Conservation (phyloP, 2,329 filamentous ascomycete species). For the Parascedosporium putredinis region DNA sequence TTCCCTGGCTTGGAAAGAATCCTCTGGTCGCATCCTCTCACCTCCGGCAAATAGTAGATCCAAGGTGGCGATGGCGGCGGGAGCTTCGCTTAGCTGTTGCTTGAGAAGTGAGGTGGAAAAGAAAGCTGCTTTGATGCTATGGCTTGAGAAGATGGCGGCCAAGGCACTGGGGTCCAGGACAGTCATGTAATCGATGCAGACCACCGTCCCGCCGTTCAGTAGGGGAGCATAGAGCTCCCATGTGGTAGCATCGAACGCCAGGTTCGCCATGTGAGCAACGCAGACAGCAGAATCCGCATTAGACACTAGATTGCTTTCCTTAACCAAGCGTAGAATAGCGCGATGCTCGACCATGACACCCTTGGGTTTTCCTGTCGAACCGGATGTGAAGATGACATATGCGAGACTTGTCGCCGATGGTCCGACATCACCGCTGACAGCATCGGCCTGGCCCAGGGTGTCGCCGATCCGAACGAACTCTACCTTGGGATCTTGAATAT, state of each 20-base stretch:
- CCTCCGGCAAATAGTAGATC: background rate
- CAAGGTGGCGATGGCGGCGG: background rate
- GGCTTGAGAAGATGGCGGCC: constrained; percentile 8
- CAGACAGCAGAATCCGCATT: background rate
- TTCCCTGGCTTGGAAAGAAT: background rate
- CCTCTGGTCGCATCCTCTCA: background rate
- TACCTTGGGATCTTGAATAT: background rate
- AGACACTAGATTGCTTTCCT: constrained; percentile 5
- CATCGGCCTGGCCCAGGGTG: background rate
- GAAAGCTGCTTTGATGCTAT: background rate
- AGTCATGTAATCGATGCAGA: constrained; percentile 14
- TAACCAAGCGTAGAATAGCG: constrained; percentile 11
- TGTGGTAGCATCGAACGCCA: constrained; percentile 13
- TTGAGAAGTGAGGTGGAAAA: background rate
- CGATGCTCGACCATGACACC: constrained; percentile 27
- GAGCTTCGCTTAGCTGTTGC: background rate
- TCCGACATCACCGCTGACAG: background rate
- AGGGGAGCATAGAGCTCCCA: constrained; percentile 14
- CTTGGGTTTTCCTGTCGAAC: constrained; percentile 38
- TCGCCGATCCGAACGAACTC: background rate
- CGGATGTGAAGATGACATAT: constrained; percentile 39
- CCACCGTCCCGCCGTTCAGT: constrained; percentile 13
- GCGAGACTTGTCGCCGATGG: constrained; percentile 12
- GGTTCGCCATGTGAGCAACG: constrained; percentile 13
- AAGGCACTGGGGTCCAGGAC: constrained; percentile 9